Conservation (phyloP, 768 basidiomycete genomes). For the Panellus pusillus region DNA sequence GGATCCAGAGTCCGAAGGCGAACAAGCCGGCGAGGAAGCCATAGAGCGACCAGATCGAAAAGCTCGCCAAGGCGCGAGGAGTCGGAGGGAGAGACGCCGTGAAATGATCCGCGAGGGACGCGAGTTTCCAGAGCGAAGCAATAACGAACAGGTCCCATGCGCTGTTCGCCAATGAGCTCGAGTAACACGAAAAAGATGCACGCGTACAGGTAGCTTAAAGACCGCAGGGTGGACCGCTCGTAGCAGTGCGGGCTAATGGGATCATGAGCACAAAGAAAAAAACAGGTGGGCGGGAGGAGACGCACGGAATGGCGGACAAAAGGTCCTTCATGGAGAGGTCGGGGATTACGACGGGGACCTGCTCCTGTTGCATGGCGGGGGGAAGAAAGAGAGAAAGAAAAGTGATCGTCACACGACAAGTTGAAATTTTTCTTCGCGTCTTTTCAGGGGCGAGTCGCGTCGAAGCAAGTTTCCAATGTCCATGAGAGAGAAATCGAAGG, state of each 20-base stretch:
- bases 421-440: too few relatives aligned
- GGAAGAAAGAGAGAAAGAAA: slow-evolving; percentile 2
- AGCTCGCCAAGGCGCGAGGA: slow-evolving; percentile 58
- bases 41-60: slow-evolving; percentile 80
- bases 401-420: too few relatives aligned
- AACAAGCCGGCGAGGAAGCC: slow-evolving; percentile 82
- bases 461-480: too few relatives aligned
- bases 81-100: slow-evolving; percentile 58
- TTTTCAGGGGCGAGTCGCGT: too few relatives aligned
- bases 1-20: slow-evolving; percentile 80
- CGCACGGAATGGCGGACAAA: slow-evolving; percentile 81
- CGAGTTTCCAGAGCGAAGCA: slow-evolving; percentile 63
- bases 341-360: slow-evolving; percentile 67
- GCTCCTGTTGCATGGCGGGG: slow-evolving; percentile 32
- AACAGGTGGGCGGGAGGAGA: slow-evolving; percentile 17
- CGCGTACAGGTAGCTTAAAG: slow-evolving; percentile 75
- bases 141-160: slow-evolving; percentile 77
- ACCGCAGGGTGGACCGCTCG: slow-evolving; percentile 81
- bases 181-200: background rate
- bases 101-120: slow-evolving; percentile 62
- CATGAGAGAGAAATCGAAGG: too few relatives aligned
- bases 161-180: slow-evolving; percentile 37
- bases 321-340: slow-evolving; percentile 88
- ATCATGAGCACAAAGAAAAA: background rate
- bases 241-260: slow-evolving; percentile 74